These are phyloP conservation scores for Pseudevernia furfuracea DNA, from an alignment of 495 filamentous ascomycete species.

Conservation along the genomic window DNA sequence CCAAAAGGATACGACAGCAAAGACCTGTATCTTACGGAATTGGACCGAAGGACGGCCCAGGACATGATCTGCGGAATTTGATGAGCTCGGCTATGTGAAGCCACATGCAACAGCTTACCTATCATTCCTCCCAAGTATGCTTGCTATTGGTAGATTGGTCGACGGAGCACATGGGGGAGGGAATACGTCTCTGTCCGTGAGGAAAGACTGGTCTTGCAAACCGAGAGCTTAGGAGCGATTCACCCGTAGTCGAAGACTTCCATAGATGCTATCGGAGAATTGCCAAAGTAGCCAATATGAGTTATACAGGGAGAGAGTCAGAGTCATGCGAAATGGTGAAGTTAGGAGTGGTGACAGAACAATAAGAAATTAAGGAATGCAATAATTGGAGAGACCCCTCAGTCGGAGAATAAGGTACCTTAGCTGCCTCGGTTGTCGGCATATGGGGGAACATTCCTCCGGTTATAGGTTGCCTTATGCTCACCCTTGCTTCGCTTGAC, in stretches of 20 bases:
- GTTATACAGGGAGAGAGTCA: neutral
- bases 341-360: neutral
- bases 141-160: neutral
- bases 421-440: neutral
- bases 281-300: neutral
- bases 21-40: constrained; percentile 88
- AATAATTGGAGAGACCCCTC: neutral
- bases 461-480: no score
- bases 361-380: neutral
- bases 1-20: constrained; percentile 88
- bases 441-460: neutral
- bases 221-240: neutral
- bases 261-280: neutral
- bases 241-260: constrained; percentile 15
- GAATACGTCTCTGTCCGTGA: neutral
- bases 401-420: no score
- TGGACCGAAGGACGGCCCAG: constrained; percentile 82
- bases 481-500: no score
- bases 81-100: neutral
- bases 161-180: neutral
- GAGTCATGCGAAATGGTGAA: neutral
- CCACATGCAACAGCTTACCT: constrained; percentile 10
- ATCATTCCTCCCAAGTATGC: constrained; percentile 17
- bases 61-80: constrained; percentile 61
- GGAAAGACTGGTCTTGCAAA: neutral